phyloP scores from a whole-genome alignment of 305 asterid genomes.

The Salvia sclarea region DNA sequence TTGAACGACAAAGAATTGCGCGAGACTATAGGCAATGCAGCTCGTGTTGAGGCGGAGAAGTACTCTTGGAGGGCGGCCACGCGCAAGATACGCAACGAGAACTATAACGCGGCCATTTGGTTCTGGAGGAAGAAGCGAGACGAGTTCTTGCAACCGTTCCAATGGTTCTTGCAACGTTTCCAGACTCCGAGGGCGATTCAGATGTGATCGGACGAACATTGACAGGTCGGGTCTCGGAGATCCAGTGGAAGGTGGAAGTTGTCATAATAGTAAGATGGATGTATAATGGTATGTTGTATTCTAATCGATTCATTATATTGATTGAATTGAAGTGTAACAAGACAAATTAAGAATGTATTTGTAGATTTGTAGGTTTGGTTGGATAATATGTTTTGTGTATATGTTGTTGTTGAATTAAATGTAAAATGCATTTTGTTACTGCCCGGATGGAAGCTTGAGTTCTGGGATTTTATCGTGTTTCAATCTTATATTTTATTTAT shows the following conservation, averaged over 20 bases:
- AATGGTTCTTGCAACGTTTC: conserved; percentile 61
- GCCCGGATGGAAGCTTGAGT: neutral
- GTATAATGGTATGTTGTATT: conserved; percentile 10
- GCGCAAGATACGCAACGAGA: conserved; percentile 66
- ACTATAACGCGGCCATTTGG: conserved; percentile 88
- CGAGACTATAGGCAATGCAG: conserved; percentile 70
- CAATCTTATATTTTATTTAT: no score
- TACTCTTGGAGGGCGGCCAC: conserved; percentile 95
- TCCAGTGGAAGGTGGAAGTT: neutral
- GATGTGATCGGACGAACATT: neutral
- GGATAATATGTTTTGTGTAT: conserved; percentile 14
- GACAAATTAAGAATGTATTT: neutral
- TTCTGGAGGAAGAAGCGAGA: conserved; percentile 84
- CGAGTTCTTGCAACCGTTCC: conserved; percentile 61
- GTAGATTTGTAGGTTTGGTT: conserved; percentile 22
- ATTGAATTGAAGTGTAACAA: neutral
- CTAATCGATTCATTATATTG: conserved; percentile 22
- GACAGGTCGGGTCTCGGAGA: neutral
- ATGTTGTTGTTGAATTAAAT: conserved; percentile 4
- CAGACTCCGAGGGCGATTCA: conserved; percentile 46
- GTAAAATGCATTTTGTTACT: neutral
- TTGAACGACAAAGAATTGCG: conserved; percentile 54
- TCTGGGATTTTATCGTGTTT: no score
- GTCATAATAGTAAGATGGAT: neutral
- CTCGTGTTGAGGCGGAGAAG: conserved; percentile 82